Evolutionary conservation across 2,329 filamentous ascomycete genomes (phyloP), one percentile per base, ranked within the genome.

Genomic region (Cytospora piceae): DNA sequence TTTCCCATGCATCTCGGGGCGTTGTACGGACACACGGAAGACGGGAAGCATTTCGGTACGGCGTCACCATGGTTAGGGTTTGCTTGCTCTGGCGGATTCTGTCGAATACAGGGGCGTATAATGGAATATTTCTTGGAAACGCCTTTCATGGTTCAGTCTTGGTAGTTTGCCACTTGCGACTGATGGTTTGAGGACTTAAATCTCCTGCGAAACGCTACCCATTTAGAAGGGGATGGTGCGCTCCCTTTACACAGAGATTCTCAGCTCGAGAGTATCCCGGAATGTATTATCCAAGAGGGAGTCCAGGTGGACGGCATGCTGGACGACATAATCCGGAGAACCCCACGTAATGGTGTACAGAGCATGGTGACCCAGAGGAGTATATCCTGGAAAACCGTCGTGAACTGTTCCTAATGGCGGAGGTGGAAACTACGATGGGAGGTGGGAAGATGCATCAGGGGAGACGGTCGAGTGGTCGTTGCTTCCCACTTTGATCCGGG

Each of bases 1-100:
- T 53, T 53, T 9, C 59, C 27, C 27, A 29, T 66, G 63, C 66
- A 63, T 68, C 46, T 56, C 14, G 53, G 20, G 66, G 66, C 63
- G 66, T 66, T 68, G 53, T 27, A 60, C 54, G 63, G 39, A 46
- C 58, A 61, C 24, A 52, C 34, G 34, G 58, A 49, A 66, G 61
- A n/a, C 55, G 15, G 29, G 59, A 59, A 55, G 58, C 24, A 61
- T 60, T 42, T 51, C 7, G 63, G 60, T 42, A 52, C 37, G 60
- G 66, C 52, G 39, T 55, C 53, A 29, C 39, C 12, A 65, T 31
- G 56, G 22, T 39, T 58, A 53, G 56, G 17, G 53, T 63, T 57
- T 59, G 17, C 51, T 60, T 59, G 42, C 37, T 42, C 14, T 29
- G 7, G 27, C 29, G 15, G 27, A 32, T 56, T 8, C 24, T 17